Base-by-base conservation (phyloP, 441 rosid genomes). In the Aquilaria agallochum region DNA sequence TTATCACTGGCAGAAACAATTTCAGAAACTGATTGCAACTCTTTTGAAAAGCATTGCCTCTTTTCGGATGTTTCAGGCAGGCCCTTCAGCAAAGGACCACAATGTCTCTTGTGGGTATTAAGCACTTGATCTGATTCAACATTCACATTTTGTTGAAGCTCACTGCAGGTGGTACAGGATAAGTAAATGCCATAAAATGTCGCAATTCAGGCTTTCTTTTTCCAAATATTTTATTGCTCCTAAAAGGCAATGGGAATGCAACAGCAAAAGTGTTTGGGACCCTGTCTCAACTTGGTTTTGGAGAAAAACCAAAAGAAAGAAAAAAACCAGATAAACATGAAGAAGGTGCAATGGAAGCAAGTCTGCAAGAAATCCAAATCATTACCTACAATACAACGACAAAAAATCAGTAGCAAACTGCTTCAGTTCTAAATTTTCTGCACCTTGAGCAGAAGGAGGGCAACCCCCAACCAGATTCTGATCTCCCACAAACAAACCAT, bases 381-480 rank as follows among this genome's bases (percentile, higher is more conserved):
- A 58, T 61, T 90, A 94, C 99, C 99, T 77, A 72, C 96, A 89
- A 74, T 91, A 89, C 76, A 94, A 71, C 72, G 99, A 90, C 86
- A 94, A 76, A 69, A 89, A 94, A 61, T 83, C 82, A 64, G 79
- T 74, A 55, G 95, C 84, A 82, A 91, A 89, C 76, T 83, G 83
- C 62, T 80, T 76, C 56, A 91, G 67, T 60, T 91, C 94, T 55
- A 72, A 65, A 68, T 73, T 83, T 71, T 73, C 72, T 33, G 58
- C 69, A 55, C 68, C 68, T 45, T 59, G 68, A 63, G 64, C 74
- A 50, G 74, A 63, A 64, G 51, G 67, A 5, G 64, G 46, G 66
- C 48, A 51, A 58, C 67, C 78, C 44, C 71, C 64, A 30, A 40
- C 59, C 58, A 63, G 73, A 72, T 49, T 62, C 64, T 62, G 60